These are phyloP conservation scores for Camellia granthamiana DNA, from an alignment of 148 eudicot species.

Conservation along the genomic window DNA sequence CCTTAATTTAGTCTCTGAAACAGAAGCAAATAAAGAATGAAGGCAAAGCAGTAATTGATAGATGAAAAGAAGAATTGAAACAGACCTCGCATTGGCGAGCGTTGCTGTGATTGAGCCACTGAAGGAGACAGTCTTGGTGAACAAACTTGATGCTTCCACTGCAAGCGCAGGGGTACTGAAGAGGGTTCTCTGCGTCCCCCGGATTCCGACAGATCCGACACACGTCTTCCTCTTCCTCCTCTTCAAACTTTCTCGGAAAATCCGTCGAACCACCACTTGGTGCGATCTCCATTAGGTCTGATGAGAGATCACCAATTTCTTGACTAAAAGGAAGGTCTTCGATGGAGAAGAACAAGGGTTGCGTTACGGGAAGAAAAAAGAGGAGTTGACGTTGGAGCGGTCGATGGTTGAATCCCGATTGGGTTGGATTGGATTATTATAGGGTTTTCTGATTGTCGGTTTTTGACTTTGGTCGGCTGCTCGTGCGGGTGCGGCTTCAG, in stretches of 20 bases:
- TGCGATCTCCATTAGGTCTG: constrained; percentile 36
- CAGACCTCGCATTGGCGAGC: constrained; percentile 90
- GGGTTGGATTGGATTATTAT: too few relatives aligned
- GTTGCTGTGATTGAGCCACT: constrained; percentile 93
- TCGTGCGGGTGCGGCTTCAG: too few relatives aligned
- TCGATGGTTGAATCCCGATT: not conserved
- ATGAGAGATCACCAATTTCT: not conserved
- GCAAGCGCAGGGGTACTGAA: constrained; percentile 85
- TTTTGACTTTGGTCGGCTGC: too few relatives aligned
- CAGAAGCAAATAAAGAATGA: too few relatives aligned
- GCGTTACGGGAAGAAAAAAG: not conserved
- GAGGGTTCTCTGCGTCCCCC: constrained; percentile 75
- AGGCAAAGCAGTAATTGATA: too few relatives aligned
- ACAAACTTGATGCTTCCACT: constrained; percentile 91
- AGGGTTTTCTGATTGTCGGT: too few relatives aligned
- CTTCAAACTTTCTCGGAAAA: constrained; percentile 30
- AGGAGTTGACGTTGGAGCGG: not conserved
- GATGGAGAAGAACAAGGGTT: constrained; percentile 10
- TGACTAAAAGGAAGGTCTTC: not conserved
- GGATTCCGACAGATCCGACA: constrained; percentile 87
- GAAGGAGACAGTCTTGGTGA: constrained; percentile 90
- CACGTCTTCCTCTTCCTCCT: constrained; percentile 69
- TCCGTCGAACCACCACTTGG: constrained; percentile 16
- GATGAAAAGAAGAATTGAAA: not conserved
- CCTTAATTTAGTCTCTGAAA: too few relatives aligned